A percentile compares a stretch with the other conserved stretches of the same genome.
phyloP scores from a whole-genome alignment of 1,284 basidiomycete genomes.

The Apiotrichum brassicae region DNA sequence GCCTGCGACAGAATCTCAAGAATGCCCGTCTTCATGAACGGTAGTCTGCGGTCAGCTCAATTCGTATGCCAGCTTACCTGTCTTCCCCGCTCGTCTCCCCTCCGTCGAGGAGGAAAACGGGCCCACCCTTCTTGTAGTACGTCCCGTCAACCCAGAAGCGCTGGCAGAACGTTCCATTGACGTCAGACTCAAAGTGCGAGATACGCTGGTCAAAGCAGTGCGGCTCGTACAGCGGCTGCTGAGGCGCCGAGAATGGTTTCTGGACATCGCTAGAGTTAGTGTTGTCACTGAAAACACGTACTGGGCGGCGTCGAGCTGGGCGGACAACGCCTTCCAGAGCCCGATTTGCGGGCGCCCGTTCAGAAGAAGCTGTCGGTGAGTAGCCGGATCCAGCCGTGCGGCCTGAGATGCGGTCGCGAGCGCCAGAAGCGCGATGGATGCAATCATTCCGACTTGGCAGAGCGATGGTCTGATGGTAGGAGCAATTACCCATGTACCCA shows the following conservation, averaged over 20 bases:
- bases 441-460: slow-evolving; percentile 1
- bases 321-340: slow-evolving; percentile 26
- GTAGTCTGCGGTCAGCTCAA: slow-evolving; percentile 25
- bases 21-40: slow-evolving; percentile 58
- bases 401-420: background rate
- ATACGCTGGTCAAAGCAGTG: slow-evolving; percentile 74
- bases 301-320: slow-evolving; percentile 26
- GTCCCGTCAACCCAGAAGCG: slow-evolving; percentile 81
- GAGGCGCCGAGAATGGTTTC: background rate
- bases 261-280: slow-evolving; percentile 2
- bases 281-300: too few relatives aligned
- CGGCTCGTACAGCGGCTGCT: slow-evolving; percentile 27
- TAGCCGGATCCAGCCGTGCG: slow-evolving; percentile 16
- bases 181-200: slow-evolving; percentile 56
- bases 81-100: slow-evolving; percentile 61
- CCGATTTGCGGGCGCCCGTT: slow-evolving; percentile 32
- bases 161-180: slow-evolving; percentile 50
- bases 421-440: background rate
- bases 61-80: slow-evolving; percentile 17
- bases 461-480: too few relatives aligned
- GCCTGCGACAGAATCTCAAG: slow-evolving; percentile 74
- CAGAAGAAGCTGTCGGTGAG: slow-evolving; percentile 27
- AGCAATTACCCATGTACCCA: too few relatives aligned
- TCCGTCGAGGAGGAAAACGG: slow-evolving; percentile 73
- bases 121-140: slow-evolving; percentile 68